Conservation (phyloP, 1,284 basidiomycete species). For the Ganoderma boninense region DNA sequence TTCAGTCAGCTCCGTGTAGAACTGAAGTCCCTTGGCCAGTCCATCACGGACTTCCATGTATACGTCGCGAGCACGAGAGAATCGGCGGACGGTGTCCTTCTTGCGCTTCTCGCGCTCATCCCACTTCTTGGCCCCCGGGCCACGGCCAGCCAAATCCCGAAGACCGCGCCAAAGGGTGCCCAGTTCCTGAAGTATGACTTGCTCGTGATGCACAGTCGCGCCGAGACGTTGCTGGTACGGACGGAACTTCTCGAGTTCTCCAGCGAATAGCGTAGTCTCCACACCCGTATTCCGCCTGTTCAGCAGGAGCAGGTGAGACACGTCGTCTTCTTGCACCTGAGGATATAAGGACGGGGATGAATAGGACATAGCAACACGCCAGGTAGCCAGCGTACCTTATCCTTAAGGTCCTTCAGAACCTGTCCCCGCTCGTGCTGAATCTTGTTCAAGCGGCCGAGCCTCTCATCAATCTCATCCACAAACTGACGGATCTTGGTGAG, state of each 20-base stretch:
- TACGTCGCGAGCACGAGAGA: conserved; percentile 79
- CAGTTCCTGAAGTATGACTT: conserved; percentile 75
- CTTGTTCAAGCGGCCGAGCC: conserved; percentile 79
- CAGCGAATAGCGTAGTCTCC: conserved; percentile 89
- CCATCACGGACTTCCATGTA: conserved; percentile 91
- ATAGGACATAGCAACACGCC: not conserved
- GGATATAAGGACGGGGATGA: not conserved
- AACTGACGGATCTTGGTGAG: conserved; percentile 71
- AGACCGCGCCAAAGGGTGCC: conserved; percentile 74
- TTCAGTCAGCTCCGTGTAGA: conserved; percentile 86
- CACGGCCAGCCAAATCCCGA: conserved; percentile 76
- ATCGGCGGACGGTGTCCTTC: conserved; percentile 75
- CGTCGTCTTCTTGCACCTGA: conserved; percentile 95
- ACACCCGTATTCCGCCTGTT: conserved; percentile 88
- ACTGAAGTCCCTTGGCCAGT: conserved; percentile 87
- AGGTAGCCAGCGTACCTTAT: conserved; percentile 65
- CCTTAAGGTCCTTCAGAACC: conserved; percentile 93
- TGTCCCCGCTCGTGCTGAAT: conserved; percentile 87
- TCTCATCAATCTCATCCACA: conserved; percentile 82
- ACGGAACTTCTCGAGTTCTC: conserved; percentile 95
- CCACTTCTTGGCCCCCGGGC: conserved; percentile 79
- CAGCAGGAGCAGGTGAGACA: conserved; percentile 92
- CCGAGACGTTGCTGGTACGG: conserved; percentile 88
- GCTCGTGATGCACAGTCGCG: conserved; percentile 82
- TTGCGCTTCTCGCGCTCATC: conserved; percentile 82